Evolutionary conservation across 177 flowering plant species (phyloP), one percentile per base, ranked within the genome.

Genomic region (Tripterygium wilfordii): DNA sequence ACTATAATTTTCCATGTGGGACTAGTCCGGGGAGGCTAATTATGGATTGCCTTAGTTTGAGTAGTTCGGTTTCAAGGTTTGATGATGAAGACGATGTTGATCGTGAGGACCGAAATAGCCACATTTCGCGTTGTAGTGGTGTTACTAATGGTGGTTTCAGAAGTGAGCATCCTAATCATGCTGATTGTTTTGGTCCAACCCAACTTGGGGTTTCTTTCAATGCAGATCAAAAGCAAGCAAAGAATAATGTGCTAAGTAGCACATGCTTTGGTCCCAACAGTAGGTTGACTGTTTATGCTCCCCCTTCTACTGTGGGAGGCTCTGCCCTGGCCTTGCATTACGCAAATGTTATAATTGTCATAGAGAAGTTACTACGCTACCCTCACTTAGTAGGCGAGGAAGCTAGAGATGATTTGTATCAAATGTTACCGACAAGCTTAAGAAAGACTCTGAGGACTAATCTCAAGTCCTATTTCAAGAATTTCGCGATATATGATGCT

Each of bases 361-460:
- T 94, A 10, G 96, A 94, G 76, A 94, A 90, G 75, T 58, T 90
- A 48, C 95, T 94, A n/a, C 70, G 76, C 13, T 94, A 94, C 54
- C 97, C 99, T 21, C 95, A 94, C 70, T 66, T 94, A 37, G 91
- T 94, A 18, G 99, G 97, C 2, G 97, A 90, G 21, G 99, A 94
- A 68, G 97, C 97, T n/a, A 70, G 96, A 46, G 92, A 81, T 49
- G 96, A 87, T 71, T 57, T 94, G 42, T 94, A 94, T 62, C 96
- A 83, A 59, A 90, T 94, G 99, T 58, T 94, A 21, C 99, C 99
- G 5, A 65, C 79, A 15, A 94, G 99, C 67, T 68, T 94, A 51
- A 81, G 87, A 56, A 49, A 41, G 64, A 56, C 79, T 36, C 53
- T 94, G 49, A 76, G 64, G 74, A 63, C 61, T 9, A 81, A 62